Evolutionary conservation across 371 early-diverging fungal species (phyloP).

Genomic region (Modicella reniformis): DNA sequence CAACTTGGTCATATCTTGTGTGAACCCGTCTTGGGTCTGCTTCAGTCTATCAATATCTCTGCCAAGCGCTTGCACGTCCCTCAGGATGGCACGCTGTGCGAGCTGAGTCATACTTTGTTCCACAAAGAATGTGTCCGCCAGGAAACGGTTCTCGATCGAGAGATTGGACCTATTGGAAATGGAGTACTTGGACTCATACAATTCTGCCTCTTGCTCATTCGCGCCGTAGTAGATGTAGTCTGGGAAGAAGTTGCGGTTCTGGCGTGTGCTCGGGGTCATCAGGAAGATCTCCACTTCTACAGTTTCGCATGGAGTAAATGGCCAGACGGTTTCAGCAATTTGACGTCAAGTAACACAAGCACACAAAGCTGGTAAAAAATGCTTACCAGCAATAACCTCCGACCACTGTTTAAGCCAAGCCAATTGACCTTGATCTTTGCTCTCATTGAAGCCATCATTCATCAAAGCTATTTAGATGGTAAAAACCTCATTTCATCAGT

Average conservation of each 20-base stretch:
- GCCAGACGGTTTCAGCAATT: too few relatives aligned
- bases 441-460: constrained; percentile 51
- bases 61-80: constrained; percentile 23
- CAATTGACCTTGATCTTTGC: constrained; percentile 36
- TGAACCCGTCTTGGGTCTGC: constrained; percentile 23
- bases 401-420: constrained; percentile 52
- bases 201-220: constrained; percentile 28
- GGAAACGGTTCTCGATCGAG: constrained; percentile 50
- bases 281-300: constrained; percentile 33
- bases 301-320: too few relatives aligned
- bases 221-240: constrained; percentile 51
- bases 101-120: constrained; percentile 27
- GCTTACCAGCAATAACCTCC: constrained; percentile 46
- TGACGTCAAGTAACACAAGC: background rate
- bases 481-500: background rate
- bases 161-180: constrained; percentile 47
- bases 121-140: constrained; percentile 27
- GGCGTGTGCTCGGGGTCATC: constrained; percentile 6
- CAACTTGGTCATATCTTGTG: constrained; percentile 18
- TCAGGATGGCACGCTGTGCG: constrained; percentile 22
- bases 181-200: constrained; percentile 39
- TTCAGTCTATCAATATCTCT: constrained; percentile 19
- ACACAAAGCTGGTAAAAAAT: too few relatives aligned
- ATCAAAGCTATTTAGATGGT: constrained; percentile 30
- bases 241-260: constrained; percentile 45